Percentiles rank a stretch among this genome's conserved stretches.
These are phyloP conservation scores for Colletotrichum graminicola DNA, from an alignment of 2,329 filamentous ascomycete genomes.

Conservation along the genomic window DNA sequence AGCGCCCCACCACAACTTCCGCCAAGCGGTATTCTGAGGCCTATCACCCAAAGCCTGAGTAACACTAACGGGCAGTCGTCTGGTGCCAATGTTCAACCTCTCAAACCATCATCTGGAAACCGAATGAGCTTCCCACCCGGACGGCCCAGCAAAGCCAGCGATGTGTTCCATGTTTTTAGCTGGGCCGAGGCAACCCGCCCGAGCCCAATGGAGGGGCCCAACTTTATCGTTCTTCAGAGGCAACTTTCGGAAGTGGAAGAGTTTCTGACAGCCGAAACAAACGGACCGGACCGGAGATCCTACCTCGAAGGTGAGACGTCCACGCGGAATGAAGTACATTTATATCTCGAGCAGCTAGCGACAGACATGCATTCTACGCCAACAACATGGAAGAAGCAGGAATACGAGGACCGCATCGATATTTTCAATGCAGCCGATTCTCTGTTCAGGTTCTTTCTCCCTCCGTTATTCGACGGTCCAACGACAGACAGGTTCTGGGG, in stretches of 20 bases:
- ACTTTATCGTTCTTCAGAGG: constrained; percentile 36
- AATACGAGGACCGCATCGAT: constrained; percentile 53
- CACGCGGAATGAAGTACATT: constrained; percentile 48
- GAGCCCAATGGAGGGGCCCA: constrained; percentile 28
- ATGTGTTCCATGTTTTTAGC: constrained; percentile 40
- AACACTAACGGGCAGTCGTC: background rate
- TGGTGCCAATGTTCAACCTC: background rate
- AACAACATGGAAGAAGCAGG: constrained; percentile 43
- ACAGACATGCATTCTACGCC: constrained; percentile 5
- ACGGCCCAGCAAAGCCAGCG: constrained; percentile 14
- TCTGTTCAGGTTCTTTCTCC: constrained; percentile 59
- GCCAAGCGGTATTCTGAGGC: constrained; percentile 30
- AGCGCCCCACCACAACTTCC: constrained; percentile 36
- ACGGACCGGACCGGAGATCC: constrained; percentile 25
- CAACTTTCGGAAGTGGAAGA: constrained; percentile 34
- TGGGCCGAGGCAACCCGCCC: constrained; percentile 24
- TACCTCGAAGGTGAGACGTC: constrained; percentile 34
- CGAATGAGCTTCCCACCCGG: constrained; percentile 29
- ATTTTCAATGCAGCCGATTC: constrained; percentile 57
- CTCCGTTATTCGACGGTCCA: constrained; percentile 51
- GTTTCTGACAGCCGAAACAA: constrained; percentile 33
- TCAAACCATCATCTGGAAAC: constrained; percentile 10
- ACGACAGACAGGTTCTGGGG: constrained; percentile 60
- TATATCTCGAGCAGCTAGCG: constrained; percentile 42
- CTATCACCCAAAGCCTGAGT: constrained; percentile 7